Percentiles rank a stretch among this genome's conserved stretches.
phyloP scores from a whole-genome alignment of 148 eudicot genomes.

The Persicaria maculosa region DNA sequence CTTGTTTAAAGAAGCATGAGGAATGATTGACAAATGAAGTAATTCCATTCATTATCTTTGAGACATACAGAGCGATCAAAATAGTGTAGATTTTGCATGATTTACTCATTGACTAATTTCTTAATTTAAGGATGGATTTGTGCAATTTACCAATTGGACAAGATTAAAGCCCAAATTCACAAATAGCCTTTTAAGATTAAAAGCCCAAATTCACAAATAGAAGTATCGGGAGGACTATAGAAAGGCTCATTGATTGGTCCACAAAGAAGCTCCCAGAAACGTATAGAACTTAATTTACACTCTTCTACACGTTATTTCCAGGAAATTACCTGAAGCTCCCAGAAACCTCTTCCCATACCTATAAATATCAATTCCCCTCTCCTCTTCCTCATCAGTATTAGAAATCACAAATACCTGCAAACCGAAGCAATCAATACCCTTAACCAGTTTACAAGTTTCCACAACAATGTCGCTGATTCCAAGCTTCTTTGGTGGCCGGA shows the following conservation, averaged over 20 bases:
- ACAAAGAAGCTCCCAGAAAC: not conserved
- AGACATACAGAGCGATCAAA: not conserved
- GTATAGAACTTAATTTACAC: not conserved
- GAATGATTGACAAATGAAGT: not conserved
- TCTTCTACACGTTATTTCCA: not conserved
- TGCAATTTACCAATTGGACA: too few relatives aligned
- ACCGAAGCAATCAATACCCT: not conserved
- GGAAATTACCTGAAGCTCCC: not conserved
- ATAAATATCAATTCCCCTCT: not conserved
- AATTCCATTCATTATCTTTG: not conserved
- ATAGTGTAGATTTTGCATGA: not conserved
- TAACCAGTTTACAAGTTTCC: not conserved
- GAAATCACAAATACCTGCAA: not conserved
- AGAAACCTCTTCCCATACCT: not conserved
- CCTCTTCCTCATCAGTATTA: not conserved
- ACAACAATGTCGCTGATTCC: constrained; percentile 26
- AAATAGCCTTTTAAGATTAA: too few relatives aligned
- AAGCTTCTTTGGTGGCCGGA: constrained; percentile 20
- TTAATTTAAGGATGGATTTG: too few relatives aligned
- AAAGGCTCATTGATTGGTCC: too few relatives aligned
- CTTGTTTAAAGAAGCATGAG: not conserved
- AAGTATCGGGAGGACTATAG: too few relatives aligned
- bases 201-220: too few relatives aligned
- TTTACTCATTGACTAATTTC: too few relatives aligned
- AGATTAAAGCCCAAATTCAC: too few relatives aligned